Base-by-base conservation (phyloP, 225 moss, liverwort and hornwort genomes). In the Sphagnum contortum region DNA sequence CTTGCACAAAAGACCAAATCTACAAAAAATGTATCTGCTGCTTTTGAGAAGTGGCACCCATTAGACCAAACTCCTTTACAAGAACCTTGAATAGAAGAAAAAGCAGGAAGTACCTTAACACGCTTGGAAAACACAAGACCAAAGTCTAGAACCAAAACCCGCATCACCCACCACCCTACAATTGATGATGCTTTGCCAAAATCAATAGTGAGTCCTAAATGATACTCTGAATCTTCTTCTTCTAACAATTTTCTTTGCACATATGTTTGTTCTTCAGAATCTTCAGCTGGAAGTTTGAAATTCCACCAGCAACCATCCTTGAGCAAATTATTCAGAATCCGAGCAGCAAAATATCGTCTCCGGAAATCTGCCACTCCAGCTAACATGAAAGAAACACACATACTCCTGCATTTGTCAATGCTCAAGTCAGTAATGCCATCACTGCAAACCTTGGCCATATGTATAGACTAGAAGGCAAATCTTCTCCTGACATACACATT, bases 291-390 rank as follows among this genome's bases (percentile, higher is more conserved):
- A 53, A 58, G 48, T 48, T 54, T 14, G 66, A 78, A 79, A 2
- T 65, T 49, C 54, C 84, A 84, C 62, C 74, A 50, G 72, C 79
- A 84, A 62, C 92, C 95, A 69, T 92, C 95, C 77, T 92, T 92
- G 68, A 96, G 71, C 69, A 93, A 71, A 0, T 87, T 85, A 72
- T 98, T 98, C 6, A 98, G 77, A 29, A 98, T 69, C 12, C 90
- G 85, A 7, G 96, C 77, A n/a, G 72, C 63, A 65, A 90, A 93
- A 69, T 89, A 98, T 62, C 90, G 80, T 66, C 96, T 80, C 3
- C 96, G 87, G 65, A 90, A 98, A 67, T 98, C 96, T 49, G 96
- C 96, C 57, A 83, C 68, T 78, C 93, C 96, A 72, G 90, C 90
- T 68, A 98, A 70, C 96, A 98, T 98, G 75, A 98, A 93, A 64